Evolutionary conservation across 2,329 filamentous ascomycete species (phyloP).

Genomic region (Xylariaceae sp.): DNA sequence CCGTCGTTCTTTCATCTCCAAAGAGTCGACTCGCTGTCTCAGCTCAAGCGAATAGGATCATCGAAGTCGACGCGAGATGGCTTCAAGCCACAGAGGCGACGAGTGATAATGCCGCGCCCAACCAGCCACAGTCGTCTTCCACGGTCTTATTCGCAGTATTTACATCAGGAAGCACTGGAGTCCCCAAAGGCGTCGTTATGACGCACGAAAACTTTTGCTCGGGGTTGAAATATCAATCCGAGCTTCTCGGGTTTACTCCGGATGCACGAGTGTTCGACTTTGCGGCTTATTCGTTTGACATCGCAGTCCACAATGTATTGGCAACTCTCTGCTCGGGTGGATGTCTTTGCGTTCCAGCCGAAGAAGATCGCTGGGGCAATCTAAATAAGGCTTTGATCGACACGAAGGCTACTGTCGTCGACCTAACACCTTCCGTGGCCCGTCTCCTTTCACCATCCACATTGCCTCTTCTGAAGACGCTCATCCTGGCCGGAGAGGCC

Average conservation of each 20-base stretch:
- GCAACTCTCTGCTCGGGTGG: neutral
- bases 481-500: neutral
- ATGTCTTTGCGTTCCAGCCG: neutral
- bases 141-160: neutral
- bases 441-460: neutral
- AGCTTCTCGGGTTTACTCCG: neutral
- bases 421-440: neutral
- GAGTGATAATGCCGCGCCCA: neutral
- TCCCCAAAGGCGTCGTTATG: neutral
- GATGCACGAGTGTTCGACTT: neutral
- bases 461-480: neutral
- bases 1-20: neutral
- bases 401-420: neutral
- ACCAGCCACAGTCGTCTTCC: neutral
- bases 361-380: neutral
- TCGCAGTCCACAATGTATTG: neutral
- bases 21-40: too few relatives aligned
- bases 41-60: neutral
- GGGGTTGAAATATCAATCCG: neutral
- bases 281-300: neutral
- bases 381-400: neutral
- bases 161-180: neutral
- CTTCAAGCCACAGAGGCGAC: neutral
- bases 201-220: neutral
- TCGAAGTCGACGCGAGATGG: neutral